Percentiles rank a stretch among this genome's conserved stretches.
Conservation (phyloP, 768 basidiomycete genomes). For the Lactarius pseudohatsudake region DNA sequence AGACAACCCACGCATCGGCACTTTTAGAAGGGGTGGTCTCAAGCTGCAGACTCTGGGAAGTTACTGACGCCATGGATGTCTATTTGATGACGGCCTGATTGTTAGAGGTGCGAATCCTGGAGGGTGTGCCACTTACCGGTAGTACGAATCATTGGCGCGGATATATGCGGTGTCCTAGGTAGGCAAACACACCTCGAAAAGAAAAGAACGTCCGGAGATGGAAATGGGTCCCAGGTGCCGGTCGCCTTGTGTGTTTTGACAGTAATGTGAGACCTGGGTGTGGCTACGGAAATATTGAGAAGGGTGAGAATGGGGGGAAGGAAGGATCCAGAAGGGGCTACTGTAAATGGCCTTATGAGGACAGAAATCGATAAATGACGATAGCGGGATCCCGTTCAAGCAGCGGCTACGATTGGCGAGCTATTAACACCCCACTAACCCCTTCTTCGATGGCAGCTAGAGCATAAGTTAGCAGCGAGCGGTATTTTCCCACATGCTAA, state of each 20-base stretch:
- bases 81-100: background rate
- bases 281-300: slow-evolving; percentile 84
- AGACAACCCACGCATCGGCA: too few species aligned
- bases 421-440: too few species aligned
- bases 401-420: background rate
- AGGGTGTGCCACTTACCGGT: background rate
- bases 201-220: background rate
- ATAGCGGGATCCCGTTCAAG: background rate
- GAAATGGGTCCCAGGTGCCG: too few species aligned
- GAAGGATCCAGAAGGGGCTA: background rate
- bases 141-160: background rate
- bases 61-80: too few species aligned
- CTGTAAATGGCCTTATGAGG: background rate
- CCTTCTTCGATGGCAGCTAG: too few species aligned
- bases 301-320: slow-evolving; percentile 62
- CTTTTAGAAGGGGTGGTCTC: too few species aligned
- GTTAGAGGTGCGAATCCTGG: background rate
- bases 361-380: background rate
- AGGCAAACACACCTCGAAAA: background rate
- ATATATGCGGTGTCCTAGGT: background rate
- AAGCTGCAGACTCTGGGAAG: too few species aligned
- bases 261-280: background rate
- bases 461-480: background rate
- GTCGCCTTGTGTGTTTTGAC: too few species aligned
- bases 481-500: too few species aligned